Evolutionary conservation across 2,329 filamentous ascomycete species (phyloP), one percentile per base, ranked within the genome.

Genomic region (Alternaria infectoria): DNA sequence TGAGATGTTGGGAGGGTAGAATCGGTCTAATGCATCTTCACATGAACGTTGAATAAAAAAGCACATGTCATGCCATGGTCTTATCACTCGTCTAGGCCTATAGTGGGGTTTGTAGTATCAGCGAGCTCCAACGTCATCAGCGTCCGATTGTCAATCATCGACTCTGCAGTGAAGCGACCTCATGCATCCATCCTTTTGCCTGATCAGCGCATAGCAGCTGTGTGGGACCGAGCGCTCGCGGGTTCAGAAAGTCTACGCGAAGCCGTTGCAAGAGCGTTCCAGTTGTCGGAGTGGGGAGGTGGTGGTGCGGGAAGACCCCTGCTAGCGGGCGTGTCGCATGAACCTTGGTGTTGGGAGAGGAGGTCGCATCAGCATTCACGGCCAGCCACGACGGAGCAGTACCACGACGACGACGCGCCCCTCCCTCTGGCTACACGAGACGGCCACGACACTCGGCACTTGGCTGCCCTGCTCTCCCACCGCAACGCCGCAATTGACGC

Each of bases 221-320:
- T 36, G 30, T 25, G 25, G 25, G 25, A 44, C 54, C 9, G 17
- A 45, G 25, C 44, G n/a, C 43, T 4, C 10, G 17, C 43, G 12
- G 21, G 55, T 8, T 7, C 30, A 45, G 59, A 25, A 36, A 40
- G 51, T 44, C n/a, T 30, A 61, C 43, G 61, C 51, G 58, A 61
- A 17, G 55, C 50, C 61, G 64, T 67, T 65, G 59, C 61, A 64
- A 36, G 52, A 62, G 55, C 54, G 65, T 67, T 65, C 57, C 62
- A 65, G 57, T 28, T 55, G 51, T 43, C 47, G 49, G 28, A 11
- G 56, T 51, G 30, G 58, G 51, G 66, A 43, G 49, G 50, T 57
- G 25, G 25, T 65, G 57, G 47, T 45, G 62, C 59, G 62, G 63
- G 51, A 45, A 45, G 54, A 58, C 21, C 64, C 64, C 62, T 61